These are phyloP conservation scores for Phanerochaete carnosa DNA, from an alignment of 768 basidiomycete species.

Conservation along the genomic window DNA sequence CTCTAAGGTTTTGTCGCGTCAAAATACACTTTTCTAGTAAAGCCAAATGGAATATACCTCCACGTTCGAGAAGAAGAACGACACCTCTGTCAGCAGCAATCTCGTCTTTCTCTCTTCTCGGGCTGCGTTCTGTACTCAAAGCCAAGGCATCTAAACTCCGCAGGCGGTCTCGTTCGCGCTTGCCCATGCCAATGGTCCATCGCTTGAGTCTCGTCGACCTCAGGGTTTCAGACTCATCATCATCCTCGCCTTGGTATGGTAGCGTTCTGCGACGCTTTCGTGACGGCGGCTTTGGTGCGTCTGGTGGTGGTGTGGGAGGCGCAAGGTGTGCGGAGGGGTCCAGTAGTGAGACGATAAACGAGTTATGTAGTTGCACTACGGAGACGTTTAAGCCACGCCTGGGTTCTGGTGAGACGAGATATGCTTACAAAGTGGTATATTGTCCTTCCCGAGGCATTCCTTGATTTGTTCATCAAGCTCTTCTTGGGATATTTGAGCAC, in stretches of 20 bases:
- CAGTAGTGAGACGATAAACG: constrained; percentile 78
- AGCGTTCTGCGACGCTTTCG: constrained; percentile 67
- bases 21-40: not conserved
- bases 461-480: constrained; percentile 77
- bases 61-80: constrained; percentile 58
- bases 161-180: constrained; percentile 72
- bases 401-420: constrained; percentile 7
- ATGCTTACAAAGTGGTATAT: constrained; percentile 49
- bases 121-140: constrained; percentile 38
- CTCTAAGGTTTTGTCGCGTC: constrained; percentile 34
- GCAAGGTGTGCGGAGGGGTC: constrained; percentile 74
- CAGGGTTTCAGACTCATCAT: constrained; percentile 49
- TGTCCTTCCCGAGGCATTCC: constrained; percentile 48
- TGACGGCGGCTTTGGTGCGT: constrained; percentile 56
- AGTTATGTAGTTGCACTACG: constrained; percentile 77
- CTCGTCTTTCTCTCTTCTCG: constrained; percentile 57
- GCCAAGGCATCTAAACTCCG: constrained; percentile 43
- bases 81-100: constrained; percentile 70
- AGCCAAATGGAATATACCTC: constrained; percentile 41
- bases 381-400: not conserved
- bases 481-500: constrained; percentile 61
- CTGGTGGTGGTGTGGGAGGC: constrained; percentile 61
- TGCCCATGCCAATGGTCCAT: constrained; percentile 72
- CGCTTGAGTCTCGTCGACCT: constrained; percentile 65
- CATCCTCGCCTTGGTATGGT: constrained; percentile 68